A percentile compares a stretch with the other conserved stretches of the same genome.
Conservation (phyloP, 225 moss, liverwort and hornwort species). For the Antitrichia curtipendula region DNA sequence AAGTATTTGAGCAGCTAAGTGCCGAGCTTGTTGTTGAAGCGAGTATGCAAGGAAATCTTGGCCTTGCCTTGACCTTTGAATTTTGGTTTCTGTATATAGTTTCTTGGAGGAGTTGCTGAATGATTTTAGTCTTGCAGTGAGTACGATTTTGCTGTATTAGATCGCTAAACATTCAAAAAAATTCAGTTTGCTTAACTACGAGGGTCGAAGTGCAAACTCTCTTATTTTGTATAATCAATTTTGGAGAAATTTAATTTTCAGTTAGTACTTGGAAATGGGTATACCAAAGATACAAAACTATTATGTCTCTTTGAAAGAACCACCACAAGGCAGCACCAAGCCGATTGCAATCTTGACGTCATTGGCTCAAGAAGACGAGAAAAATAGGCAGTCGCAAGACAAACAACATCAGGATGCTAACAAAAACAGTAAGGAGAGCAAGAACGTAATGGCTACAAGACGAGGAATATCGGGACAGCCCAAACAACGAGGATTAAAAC, state of each 20-base stretch:
- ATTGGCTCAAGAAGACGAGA: too few species aligned
- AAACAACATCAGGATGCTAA: too few species aligned
- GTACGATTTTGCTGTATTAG: not conserved
- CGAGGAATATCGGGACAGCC: too few species aligned
- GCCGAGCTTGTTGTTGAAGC: not conserved
- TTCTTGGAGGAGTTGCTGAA: not conserved
- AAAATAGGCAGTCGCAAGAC: too few species aligned
- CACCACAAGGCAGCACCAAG: not conserved
- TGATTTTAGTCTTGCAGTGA: not conserved
- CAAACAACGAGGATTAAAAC: too few species aligned
- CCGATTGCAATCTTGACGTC: too few species aligned
- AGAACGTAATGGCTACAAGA: too few species aligned
- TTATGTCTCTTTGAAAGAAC: not conserved
- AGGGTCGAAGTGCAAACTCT: not conserved
- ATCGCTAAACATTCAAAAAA: not conserved
- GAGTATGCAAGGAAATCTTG: not conserved
- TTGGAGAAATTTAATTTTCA: not conserved
- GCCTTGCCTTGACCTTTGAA: not conserved
- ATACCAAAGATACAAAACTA: too few species aligned
- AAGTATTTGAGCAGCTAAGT: slow-evolving; percentile 15
- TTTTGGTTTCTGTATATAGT: not conserved
- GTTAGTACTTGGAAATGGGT: not conserved
- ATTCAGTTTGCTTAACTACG: not conserved
- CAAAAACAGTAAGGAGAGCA: too few species aligned
- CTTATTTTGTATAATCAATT: not conserved